Conservation (phyloP, 257 asterid species). For the Knoxia roxburghii region DNA sequence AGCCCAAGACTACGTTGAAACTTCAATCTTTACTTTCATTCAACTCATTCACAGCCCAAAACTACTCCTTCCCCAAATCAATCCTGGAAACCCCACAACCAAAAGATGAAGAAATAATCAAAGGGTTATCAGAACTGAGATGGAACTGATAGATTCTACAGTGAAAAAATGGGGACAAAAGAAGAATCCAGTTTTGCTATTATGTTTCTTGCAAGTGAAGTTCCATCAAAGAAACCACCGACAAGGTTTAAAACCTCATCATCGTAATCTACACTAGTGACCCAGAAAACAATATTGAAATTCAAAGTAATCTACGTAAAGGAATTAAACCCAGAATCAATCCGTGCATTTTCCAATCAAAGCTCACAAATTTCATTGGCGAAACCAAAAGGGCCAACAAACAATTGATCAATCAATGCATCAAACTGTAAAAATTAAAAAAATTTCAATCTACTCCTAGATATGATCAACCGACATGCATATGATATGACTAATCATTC, state of each 20-base stretch:
- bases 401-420: neutral
- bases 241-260: neutral
- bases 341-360: neutral
- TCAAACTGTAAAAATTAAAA: no score
- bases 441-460: neutral
- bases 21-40: neutral
- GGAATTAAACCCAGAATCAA: neutral
- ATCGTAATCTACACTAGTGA: neutral
- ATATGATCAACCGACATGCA: conserved; percentile 4
- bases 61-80: no score
- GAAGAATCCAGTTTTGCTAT: neutral
- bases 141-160: no score
- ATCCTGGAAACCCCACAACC: neutral
- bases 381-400: neutral
- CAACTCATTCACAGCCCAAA: neutral
- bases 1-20: neutral
- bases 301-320: no score
- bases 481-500: neutral
- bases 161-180: no score
- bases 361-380: no score
- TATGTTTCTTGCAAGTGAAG: neutral
- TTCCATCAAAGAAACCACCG: neutral
- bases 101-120: neutral
- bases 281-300: neutral
- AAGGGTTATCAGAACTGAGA: no score